Percentiles rank a stretch among this genome's conserved stretches.
phyloP scores from a whole-genome alignment of 768 basidiomycete genomes.

The Rhizopogon vinicolor region DNA sequence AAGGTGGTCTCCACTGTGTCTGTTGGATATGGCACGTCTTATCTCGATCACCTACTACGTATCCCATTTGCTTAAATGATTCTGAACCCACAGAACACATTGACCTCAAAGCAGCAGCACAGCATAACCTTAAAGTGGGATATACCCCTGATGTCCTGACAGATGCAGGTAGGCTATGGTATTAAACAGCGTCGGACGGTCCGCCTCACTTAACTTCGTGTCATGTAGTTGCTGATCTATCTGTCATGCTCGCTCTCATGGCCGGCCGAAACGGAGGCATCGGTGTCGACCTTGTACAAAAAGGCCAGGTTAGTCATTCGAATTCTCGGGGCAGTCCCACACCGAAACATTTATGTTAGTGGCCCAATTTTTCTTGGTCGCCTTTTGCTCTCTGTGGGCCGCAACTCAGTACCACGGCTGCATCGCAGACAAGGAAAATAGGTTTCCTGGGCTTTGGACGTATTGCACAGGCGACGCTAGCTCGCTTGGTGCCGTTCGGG shows the following conservation, averaged over 20 bases:
- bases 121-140: slow-evolving; percentile 68
- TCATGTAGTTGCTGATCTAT: slow-evolving; percentile 76
- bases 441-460: slow-evolving; percentile 96
- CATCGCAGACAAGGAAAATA: slow-evolving; percentile 56
- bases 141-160: slow-evolving; percentile 94
- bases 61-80: background rate
- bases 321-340: background rate
- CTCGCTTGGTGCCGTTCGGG: slow-evolving; percentile 79
- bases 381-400: slow-evolving; percentile 86
- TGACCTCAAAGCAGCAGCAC: slow-evolving; percentile 52
- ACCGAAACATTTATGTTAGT: slow-evolving; percentile 38
- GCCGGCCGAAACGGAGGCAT: slow-evolving; percentile 77
- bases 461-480: slow-evolving; percentile 81
- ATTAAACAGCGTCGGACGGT: background rate
- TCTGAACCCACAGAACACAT: slow-evolving; percentile 68
- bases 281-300: slow-evolving; percentile 58
- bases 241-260: slow-evolving; percentile 91
- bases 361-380: slow-evolving; percentile 75
- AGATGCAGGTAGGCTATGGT: slow-evolving; percentile 61
- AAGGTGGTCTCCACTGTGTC: slow-evolving; percentile 92
- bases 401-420: slow-evolving; percentile 56
- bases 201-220: background rate
- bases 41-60: background rate
- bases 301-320: slow-evolving; percentile 52
- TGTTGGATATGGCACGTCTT: slow-evolving; percentile 70